phyloP scores from a whole-genome alignment of 176 grass and related monocot species.

The Hordeum marinum region DNA sequence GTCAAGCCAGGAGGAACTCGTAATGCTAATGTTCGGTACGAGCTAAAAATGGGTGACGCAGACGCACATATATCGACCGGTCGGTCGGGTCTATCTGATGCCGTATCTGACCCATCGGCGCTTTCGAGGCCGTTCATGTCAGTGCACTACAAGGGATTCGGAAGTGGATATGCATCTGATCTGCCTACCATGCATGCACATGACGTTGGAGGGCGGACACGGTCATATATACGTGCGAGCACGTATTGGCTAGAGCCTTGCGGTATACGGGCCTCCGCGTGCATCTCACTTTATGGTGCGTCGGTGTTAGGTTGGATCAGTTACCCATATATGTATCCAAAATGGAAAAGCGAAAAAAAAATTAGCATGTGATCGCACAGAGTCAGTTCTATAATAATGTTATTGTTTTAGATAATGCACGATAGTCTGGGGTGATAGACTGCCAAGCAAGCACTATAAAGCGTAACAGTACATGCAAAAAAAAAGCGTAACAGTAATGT shows the following conservation, averaged over 20 bases:
- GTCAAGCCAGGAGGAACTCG: background rate
- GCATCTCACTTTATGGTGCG: background rate
- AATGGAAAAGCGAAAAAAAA: background rate
- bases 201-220: background rate
- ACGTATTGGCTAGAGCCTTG: background rate
- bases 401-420: background rate
- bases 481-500: background rate
- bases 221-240: background rate
- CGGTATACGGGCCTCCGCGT: too few relatives aligned
- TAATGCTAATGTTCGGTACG: slow-evolving; percentile 19
- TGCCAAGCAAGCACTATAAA: background rate
- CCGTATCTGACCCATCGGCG: background rate
- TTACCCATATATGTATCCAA: too few relatives aligned
- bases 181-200: background rate
- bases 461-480: background rate
- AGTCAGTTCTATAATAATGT: background rate
- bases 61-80: background rate
- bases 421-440: background rate
- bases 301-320: too few relatives aligned
- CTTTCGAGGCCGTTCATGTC: background rate
- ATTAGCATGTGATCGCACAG: background rate
- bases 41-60: background rate
- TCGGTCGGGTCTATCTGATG: background rate
- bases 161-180: background rate
- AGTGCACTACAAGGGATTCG: background rate